Base-by-base conservation (phyloP, 805 yeast genomes). In the Metschnikowia dekortorum region DNA sequence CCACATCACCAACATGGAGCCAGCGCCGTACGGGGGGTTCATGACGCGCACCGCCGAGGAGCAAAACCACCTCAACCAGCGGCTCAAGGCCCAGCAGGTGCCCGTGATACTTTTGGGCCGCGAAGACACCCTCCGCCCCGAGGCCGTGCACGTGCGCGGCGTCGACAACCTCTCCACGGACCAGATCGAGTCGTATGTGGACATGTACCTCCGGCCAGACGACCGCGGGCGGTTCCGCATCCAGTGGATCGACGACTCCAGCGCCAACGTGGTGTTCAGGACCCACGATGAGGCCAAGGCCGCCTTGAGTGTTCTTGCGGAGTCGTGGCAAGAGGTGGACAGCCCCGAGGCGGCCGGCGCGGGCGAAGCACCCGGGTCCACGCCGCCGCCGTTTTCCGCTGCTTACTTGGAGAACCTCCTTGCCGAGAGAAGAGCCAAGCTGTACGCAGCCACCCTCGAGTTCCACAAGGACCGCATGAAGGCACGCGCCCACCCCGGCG, bases 201-300 rank as follows among this genome's bases (percentile, higher is more conserved):
- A 78, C 49, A 65, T 68, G 48, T 74, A 76, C 58, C 49, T 40
- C 3, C 39, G 43, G 4, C 39, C 49, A 1, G 51, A 44, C 35
- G 52, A 56, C n/a, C 66, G 65, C 38, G 51, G 75, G 18, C 69
- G 64, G 56, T 80, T 74, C 61, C 66, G 68, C 30, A 63, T 84
- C 29, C 82, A 84, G 58, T 85, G 91, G 91, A 74, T 85, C 37
- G 80, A 85, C 60, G 91, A 85, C 61, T 60, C 78, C 16, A 70
- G 81, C 2, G 73, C 84, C 35, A 82, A 80, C 53, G 59, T 83
- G n/a, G 79, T 74, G 5, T 84, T 83, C 61, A 70, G 71, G 40
- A 68, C 73, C 40, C 70, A 71, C 50, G 74, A 70, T 34, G 72
- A 67, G 10, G 71, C 80, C 2, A 58, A 58, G 14, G 62, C 63